Evolutionary conservation across 495 filamentous ascomycete species (phyloP), one percentile per base, ranked within the genome.

Genomic region (Aspergillus kassunensis): DNA sequence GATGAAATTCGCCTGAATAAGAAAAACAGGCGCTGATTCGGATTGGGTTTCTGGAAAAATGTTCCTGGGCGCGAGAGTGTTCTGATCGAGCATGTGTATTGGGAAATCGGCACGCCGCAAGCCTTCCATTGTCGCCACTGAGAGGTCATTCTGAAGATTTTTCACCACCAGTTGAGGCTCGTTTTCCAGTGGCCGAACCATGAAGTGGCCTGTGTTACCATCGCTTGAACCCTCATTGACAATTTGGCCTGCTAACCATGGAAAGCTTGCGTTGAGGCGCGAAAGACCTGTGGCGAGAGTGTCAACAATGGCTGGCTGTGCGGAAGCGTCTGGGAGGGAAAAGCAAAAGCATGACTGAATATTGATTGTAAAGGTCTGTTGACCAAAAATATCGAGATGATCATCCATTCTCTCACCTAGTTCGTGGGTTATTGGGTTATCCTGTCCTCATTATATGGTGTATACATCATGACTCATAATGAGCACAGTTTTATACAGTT

Each of bases 181-280:
- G 15, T 57, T 53, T 9, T 58, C 53, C 2, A 59, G 63, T 5
- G 68, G 59, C 21, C 57, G 64, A 44, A 80, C 75, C 58, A 65
- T 68, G 60, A 70, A 77, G 19, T 60, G 44, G n/a, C 68, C 74
- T 5, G 74, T 65, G 29, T 66, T 61, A 21, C 56, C 62, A 31
- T 64, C 58, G 18, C 58, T 43, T 9, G 58, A 58, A 11, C 60
- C 67, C 43, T 78, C 69, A 7, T 71, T 67, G 31, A 79, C 56
- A n/a, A 81, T 72, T 30, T 78, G 64, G 6, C 79, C 80, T 10
- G 80, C 71, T 34, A 80, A 51, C 78, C 79, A 82, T 15, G 80
- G 81, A 53, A 81, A 78, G 42, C 50, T 62, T 10, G 44, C 49
- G 23, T 65, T 47, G 12, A 79, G 60, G 30, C 61, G 47, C 46